Evolutionary conservation across 495 filamentous ascomycete species (phyloP).

Genomic region (Cenococcum geophilum): DNA sequence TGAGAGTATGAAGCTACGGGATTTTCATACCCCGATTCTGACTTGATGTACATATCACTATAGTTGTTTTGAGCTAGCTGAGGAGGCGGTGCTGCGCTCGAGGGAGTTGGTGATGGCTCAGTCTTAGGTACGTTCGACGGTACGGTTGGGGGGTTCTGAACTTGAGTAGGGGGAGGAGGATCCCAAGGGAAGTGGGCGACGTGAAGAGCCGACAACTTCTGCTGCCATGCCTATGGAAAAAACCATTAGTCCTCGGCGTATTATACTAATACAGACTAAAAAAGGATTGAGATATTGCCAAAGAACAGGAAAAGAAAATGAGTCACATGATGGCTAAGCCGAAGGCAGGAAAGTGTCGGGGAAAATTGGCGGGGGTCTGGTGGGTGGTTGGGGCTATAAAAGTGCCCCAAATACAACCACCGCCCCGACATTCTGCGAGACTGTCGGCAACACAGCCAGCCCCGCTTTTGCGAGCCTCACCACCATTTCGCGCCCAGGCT

Average conservation of each 20-base stretch:
- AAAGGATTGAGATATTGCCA: slow-evolving; percentile 8
- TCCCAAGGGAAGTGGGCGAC: slow-evolving; percentile 95
- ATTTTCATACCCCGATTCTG: slow-evolving; percentile 57
- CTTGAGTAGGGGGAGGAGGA: slow-evolving; percentile 53
- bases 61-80: slow-evolving; percentile 30
- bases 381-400: slow-evolving; percentile 29
- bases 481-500: slow-evolving; percentile 22
- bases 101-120: slow-evolving; percentile 37
- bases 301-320: slow-evolving; percentile 5
- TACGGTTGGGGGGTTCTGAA: slow-evolving; percentile 51
- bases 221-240: slow-evolving; percentile 74
- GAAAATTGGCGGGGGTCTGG: slow-evolving; percentile 26
- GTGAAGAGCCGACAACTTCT: slow-evolving; percentile 71
- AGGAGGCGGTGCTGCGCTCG: slow-evolving; percentile 25
- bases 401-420: slow-evolving; percentile 32
- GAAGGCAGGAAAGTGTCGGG: slow-evolving; percentile 21
- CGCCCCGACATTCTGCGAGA: slow-evolving; percentile 26
- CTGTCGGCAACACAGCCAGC: slow-evolving; percentile 23
- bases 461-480: slow-evolving; percentile 32
- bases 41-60: slow-evolving; percentile 59
- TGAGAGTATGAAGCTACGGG: slow-evolving; percentile 20
- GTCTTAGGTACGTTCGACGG: slow-evolving; percentile 51
- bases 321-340: slow-evolving; percentile 28
- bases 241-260: background rate
- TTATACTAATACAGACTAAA: background rate